Evolutionary conservation across 1,284 basidiomycete genomes (phyloP), one percentile per base, ranked within the genome.

Genomic region (Cryptococcus sp.): DNA sequence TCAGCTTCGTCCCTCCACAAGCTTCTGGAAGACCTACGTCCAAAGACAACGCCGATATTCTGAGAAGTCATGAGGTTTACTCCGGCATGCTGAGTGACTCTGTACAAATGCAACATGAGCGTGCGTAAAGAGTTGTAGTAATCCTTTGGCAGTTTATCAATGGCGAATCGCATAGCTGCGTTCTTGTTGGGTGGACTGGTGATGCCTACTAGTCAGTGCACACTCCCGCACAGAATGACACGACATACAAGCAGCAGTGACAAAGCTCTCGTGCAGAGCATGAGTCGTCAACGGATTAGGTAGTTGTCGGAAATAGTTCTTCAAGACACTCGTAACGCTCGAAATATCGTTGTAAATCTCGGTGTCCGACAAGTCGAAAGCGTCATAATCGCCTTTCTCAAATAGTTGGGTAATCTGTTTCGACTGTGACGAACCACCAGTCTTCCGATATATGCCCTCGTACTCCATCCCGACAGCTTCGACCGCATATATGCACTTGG

Each of bases 21-120:
- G 41, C 11, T 10, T 16, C n/a, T n/a, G n/a, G 19, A 24, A 7
- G 4, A 85, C 91, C 78, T 74, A 97, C 92, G 94, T 61, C 96
- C 96, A 77, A 98, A 98, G 40, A 99, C 92, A n/a, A 98, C 91
- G n/a, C 96, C 96, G 19, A 99, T 77, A 66, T 98, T 99, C 58
- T 91, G 83, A 3, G 91, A 86, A 46, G 85, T 91, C 96, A 99
- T 98, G 49, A 92, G 80, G 73, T 98, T 99, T 54, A 80, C 79
- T 22, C 85, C 83, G 52, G 81, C 82, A 36, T 80, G 78, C 52
- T 84, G 78, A 63, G 83, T 83, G 23, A 94, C 81, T 51, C 91
- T 89, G 60, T 93, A 78, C 25, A 99, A 78, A 76, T 99, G 96
- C 21, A 89, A 76, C 83, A 97, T 87, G 22, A 99, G 80, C 50